Base-by-base conservation (phyloP, 2,329 filamentous ascomycete genomes). In the Fusarium brevicatenulatum region DNA sequence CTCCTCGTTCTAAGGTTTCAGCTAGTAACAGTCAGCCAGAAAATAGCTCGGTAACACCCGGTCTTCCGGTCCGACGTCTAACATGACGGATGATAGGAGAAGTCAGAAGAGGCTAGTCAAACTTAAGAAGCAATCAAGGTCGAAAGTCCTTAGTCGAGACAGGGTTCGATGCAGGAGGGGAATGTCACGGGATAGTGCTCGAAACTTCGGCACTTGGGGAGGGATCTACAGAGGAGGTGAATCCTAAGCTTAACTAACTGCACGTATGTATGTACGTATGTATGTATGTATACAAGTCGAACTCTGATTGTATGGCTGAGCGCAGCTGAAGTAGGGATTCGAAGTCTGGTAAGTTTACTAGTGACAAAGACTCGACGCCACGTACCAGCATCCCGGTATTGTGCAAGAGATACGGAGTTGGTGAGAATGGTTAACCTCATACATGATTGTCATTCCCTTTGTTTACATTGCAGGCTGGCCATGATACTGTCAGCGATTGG, bases 161-260 rank as follows among this genome's bases (percentile, higher is more conserved):
- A 70, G 69, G 69, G 68, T 66, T 61, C 53, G 47, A 55, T 50
- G 62, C 70, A 73, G 70, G 70, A 71, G 66, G 67, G 32, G 54
- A 23, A 57, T 47, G 66, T 73, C 70, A 73, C 66, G 70, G 70
- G 70, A 71, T 68, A 59, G 61, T 72, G 46, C 40, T 70, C 30
- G 55, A 61, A 53, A 44, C 52, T 56, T 68, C 53, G 68, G 57
- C 36, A 58, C 32, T 54, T 46, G 43, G 25, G 23, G 34, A 43
- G n/a, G 50, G 68, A 71, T 71, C 68, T 71, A 50, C 69, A 56
- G 40, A 70, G 43, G 59, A 65, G 43, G 23, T 44, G 37, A 52
- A 53, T 46, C 59, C 30, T 40, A 30, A 37, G 19, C 15, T 54
- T 30, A 47, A 21, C 21, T 55, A 40, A 40, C 42, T 47, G 36